Evolutionary conservation across 805 yeast genomes (phyloP).

Genomic region (Myxozyma udenii): DNA sequence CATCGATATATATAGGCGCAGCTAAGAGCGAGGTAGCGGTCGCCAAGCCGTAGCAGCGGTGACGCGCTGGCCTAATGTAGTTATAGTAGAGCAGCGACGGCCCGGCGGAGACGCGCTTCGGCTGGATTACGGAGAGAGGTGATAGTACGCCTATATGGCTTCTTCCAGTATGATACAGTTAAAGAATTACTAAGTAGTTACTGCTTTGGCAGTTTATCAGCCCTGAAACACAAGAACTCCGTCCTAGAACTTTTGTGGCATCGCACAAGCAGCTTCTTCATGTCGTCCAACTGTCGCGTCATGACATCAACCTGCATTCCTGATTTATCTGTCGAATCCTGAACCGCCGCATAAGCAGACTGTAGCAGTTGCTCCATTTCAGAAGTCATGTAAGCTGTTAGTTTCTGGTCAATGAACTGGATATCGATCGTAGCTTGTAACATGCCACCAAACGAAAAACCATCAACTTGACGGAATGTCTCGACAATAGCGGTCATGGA

Average conservation of each 20-base stretch:
- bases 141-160: no score
- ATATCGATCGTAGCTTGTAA: slow-evolving; percentile 54
- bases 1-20: no score
- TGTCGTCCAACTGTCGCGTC: slow-evolving; percentile 25
- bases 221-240: slow-evolving; percentile 26
- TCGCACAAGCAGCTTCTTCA: slow-evolving; percentile 20
- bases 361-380: slow-evolving; percentile 20
- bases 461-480: slow-evolving; percentile 45
- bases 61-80: no score
- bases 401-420: slow-evolving; percentile 44
- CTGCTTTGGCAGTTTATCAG: no score
- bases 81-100: no score
- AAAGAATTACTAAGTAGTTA: no score
- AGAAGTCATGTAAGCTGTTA: slow-evolving; percentile 17
- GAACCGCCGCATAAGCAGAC: slow-evolving; percentile 24
- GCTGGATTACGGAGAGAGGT: no score
- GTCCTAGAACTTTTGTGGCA: slow-evolving; percentile 24
- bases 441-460: slow-evolving; percentile 48
- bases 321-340: slow-evolving; percentile 23
- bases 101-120: no score
- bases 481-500: slow-evolving; percentile 41
- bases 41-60: no score
- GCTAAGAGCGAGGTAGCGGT: no score
- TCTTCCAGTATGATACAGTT: no score
- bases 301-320: slow-evolving; percentile 16